Evolutionary conservation across 768 basidiomycete species (phyloP), one percentile per base, ranked within the genome.

Genomic region (Tricholoma flavovirens): DNA sequence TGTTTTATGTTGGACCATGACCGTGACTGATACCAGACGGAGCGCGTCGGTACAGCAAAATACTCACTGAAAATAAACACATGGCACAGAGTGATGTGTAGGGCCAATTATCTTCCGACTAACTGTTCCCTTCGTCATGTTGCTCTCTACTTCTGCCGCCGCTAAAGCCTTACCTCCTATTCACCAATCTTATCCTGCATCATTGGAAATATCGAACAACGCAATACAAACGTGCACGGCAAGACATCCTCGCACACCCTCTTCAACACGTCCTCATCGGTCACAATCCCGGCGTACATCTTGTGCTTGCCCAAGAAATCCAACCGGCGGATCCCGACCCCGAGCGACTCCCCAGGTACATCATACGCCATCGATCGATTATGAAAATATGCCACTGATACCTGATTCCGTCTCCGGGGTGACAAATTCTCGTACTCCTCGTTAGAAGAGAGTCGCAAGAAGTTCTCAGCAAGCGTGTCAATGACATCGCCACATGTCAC

Each of bases 401-500:
- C 73, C 9, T 71, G 66, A 1, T 72, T 72, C 57, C 80, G 74
- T 12, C 70, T 71, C n/a, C 40, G 51, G 2, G 56, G 35, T 0
- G 73, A 30, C 5, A 83, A 67, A 2, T 61, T 57, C 4, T 81
- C 75, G 63, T 75, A 87, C 57, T 90, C 86, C 17, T 69, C 67
- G 62, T 77, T 77, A 14, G 72, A 70, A 2, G 83, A 72, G 45
- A 82, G 75, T 17, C 70, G 74, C 56, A 80, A 73, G 70, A 91
- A 64, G 60, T 77, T 75, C 1, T 68, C 62, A 43, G 77, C 75
- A 50, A 91, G 70, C 3, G 71, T 68, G 55, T 86, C 83, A 49
- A 88, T 67, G 46, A 88, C 72, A 56, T 88, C 86, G 5, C 81
- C 83, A 57, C 87, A 88, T 1, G 84, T 85, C 19, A 88, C 81